Evolutionary conservation across 2,329 filamentous ascomycete genomes (phyloP).

Genomic region (Fusarium domesticum): DNA sequence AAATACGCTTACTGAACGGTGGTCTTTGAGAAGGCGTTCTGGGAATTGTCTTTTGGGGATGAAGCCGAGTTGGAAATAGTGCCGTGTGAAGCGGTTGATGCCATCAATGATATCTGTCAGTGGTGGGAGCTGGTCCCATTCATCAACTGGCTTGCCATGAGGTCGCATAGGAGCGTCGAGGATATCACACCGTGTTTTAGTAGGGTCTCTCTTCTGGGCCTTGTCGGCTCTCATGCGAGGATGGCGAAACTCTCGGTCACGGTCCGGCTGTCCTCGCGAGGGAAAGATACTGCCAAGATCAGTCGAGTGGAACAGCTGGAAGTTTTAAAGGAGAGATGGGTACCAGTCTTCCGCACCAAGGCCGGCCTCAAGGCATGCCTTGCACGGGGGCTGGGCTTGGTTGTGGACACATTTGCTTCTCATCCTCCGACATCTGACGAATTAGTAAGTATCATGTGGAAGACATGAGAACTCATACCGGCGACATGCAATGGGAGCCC

Average conservation of each 20-base stretch:
- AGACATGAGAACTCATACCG: constrained; percentile 38
- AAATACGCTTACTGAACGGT: constrained; percentile 51
- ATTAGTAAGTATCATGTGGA: constrained; percentile 2
- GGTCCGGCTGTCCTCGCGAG: constrained; percentile 50
- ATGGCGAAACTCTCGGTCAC: constrained; percentile 55
- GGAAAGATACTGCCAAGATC: constrained; percentile 45
- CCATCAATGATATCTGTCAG: constrained; percentile 50
- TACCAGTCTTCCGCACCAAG: constrained; percentile 50
- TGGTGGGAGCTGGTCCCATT: constrained; percentile 51
- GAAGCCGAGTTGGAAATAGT: constrained; percentile 60
- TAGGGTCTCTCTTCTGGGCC: constrained; percentile 38
- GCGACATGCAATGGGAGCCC: constrained; percentile 52
- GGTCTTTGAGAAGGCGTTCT: constrained; percentile 44
- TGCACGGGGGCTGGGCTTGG: constrained; percentile 47
- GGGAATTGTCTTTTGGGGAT: constrained; percentile 53
- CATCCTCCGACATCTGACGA: constrained; percentile 51
- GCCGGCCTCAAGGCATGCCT: constrained; percentile 50
- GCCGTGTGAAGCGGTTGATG: constrained; percentile 50
- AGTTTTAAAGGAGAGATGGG: background rate
- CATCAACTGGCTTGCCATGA: constrained; percentile 30
- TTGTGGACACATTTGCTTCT: constrained; percentile 55
- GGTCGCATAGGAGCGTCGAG: constrained; percentile 30
- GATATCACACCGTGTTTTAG: constrained; percentile 36
- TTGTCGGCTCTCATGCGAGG: constrained; percentile 51
- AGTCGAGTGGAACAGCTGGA: constrained; percentile 1